These are phyloP conservation scores for Mesembryanthemum crystallinum DNA, from an alignment of 148 eudicot genomes.

Conservation along the genomic window DNA sequence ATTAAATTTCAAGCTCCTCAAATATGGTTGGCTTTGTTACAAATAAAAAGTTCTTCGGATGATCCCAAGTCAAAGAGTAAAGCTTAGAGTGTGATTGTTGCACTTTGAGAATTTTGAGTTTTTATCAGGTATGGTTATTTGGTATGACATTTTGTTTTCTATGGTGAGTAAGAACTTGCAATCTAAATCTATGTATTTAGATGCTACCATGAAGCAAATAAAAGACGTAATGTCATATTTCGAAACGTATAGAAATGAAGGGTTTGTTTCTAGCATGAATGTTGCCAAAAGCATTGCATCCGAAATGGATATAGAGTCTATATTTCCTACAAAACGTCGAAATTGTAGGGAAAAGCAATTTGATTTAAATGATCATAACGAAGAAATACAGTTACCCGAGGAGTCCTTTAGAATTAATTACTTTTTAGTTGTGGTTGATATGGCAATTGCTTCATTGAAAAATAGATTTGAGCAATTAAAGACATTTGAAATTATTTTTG, in stretches of 20 bases:
- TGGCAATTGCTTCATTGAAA: background rate
- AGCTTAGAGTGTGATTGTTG: background rate
- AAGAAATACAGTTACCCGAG: too few relatives aligned
- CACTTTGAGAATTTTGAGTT: constrained; percentile 9
- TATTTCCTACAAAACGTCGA: too few relatives aligned
- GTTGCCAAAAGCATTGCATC: background rate
- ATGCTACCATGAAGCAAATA: background rate
- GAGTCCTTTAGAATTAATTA: background rate
- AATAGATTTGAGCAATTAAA: background rate
- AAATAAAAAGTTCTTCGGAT: background rate
- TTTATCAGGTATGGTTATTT: background rate
- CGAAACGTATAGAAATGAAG: background rate
- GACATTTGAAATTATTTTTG: background rate
- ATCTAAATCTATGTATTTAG: background rate
- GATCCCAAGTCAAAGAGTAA: constrained; percentile 9
- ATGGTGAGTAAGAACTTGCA: background rate
- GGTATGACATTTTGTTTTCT: constrained; percentile 1
- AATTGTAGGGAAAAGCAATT: background rate
- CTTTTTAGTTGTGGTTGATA: background rate
- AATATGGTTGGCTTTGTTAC: background rate
- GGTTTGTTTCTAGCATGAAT: background rate
- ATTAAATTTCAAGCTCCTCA: background rate
- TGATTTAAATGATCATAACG: background rate
- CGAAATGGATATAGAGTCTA: too few relatives aligned
- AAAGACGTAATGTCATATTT: too few relatives aligned